A percentile compares a stretch with the other conserved stretches of the same genome.
These are phyloP conservation scores for Xylaria cubensis DNA, from an alignment of 495 filamentous ascomycete species.

Conservation along the genomic window DNA sequence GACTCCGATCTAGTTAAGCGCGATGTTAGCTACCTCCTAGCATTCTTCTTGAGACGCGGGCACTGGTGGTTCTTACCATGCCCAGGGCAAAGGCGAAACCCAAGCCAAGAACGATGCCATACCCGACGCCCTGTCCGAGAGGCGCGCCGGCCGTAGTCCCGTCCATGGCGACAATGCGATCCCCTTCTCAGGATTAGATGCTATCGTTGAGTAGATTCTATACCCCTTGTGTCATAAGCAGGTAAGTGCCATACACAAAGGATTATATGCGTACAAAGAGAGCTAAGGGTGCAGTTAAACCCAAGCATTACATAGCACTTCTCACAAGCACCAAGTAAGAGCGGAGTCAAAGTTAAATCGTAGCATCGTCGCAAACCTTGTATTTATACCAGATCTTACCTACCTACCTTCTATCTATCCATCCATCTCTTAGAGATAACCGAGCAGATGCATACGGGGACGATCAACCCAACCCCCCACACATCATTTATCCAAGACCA, in stretches of 20 bases:
- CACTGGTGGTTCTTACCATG: conserved; percentile 61
- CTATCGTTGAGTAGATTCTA: neutral
- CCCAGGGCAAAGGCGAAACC: conserved; percentile 78
- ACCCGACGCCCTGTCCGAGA: conserved; percentile 74
- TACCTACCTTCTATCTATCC: neutral
- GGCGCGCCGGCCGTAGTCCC: conserved; percentile 46
- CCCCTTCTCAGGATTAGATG: neutral
- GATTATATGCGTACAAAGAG: neutral
- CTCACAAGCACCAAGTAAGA: neutral
- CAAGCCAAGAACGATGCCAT: conserved; percentile 82
- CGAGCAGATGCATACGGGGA: neutral
- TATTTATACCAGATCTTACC: conserved; percentile 7
- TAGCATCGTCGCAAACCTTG: neutral
- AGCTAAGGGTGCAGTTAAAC: neutral
- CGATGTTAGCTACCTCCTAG: conserved; percentile 24
- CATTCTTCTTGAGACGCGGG: neutral
- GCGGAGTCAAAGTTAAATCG: neutral
- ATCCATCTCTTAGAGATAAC: neutral
- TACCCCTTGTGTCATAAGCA: neutral
- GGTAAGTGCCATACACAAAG: neutral
- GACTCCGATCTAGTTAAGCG: conserved; percentile 57
- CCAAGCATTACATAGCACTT: neutral
- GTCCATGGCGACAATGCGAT: neutral
- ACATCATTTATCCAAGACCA: neutral
- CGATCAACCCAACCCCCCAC: conserved; percentile 7